Base-by-base conservation (phyloP, 352 stramenopile species). In the Globisporangium yorkense region DNA sequence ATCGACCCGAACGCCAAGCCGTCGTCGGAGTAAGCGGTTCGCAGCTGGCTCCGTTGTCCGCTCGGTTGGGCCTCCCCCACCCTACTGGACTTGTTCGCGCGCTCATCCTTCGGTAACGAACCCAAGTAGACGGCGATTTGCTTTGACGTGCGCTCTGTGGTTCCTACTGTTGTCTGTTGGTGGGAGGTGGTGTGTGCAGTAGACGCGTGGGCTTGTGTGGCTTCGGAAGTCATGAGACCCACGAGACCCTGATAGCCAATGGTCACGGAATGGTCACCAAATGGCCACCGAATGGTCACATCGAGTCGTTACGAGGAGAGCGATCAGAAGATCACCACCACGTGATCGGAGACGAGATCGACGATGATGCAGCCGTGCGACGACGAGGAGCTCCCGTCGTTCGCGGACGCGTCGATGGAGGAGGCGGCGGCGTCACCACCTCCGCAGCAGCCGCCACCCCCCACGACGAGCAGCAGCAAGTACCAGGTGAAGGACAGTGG, bases 1-100 rank as follows among this genome's bases (percentile, higher is more conserved):
- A 81, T 92, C 57, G 65, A 74, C 62, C 71, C 71, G 41, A 74
- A 74, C 65, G 71, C 71, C 71, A 80, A 80, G 71, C 71, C 71
- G 62, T 77, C 71, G 61, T 77, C 71, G 66, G 71, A 76, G 57
- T 79, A 79, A 79, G 61, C 57, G 59, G 37, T 20, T 62, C 12
- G 41, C 2, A 48, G n/a, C 43, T 43, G 4, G 5, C 16, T n/a
- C 15, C 24, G 24, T 27, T 1, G 24, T 8, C 18, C 20, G 12
- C 13, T 3, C 13, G 21, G 7, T 24, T 35, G 9, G 24, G 13
- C 47, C 47, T 20, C n/a, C 13, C 21, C 21, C 20, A 37, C 37
- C 29, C 13, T 27, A 27, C 8, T 52, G 5, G 47, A 9, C 24
- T 52, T 20, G 24, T 33, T 37, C 47, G 47, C 47, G 47, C 29